phyloP scores from a whole-genome alignment of 257 asterid genomes.

The Echium plantagineum region DNA sequence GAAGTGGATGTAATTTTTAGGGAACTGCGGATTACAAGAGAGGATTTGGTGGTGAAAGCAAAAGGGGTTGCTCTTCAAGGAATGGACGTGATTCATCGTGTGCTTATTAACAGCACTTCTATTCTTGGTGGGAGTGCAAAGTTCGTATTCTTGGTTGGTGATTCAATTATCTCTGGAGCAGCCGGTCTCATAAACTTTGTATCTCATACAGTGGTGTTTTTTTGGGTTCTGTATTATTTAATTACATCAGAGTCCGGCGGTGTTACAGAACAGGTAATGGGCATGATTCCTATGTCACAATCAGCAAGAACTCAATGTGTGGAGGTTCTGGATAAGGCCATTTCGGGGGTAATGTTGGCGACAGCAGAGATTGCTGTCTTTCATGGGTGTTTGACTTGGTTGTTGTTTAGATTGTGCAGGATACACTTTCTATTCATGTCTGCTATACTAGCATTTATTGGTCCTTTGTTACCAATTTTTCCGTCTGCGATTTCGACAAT shows the following conservation, averaged over 20 bases:
- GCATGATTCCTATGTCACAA: constrained; percentile 70
- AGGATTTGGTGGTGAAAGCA: constrained; percentile 78
- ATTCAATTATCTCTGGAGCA: constrained; percentile 85
- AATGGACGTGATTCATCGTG: constrained; percentile 60
- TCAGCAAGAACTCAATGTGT: constrained; percentile 66
- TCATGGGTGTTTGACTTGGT: constrained; percentile 97
- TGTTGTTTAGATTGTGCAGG: constrained; percentile 58
- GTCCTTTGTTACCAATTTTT: constrained; percentile 71
- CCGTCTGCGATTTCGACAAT: constrained; percentile 71
- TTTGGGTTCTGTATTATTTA: constrained; percentile 79
- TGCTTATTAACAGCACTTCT: constrained; percentile 55
- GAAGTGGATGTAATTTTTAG: constrained; percentile 59
- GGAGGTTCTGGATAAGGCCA: constrained; percentile 77
- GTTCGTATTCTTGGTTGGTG: constrained; percentile 44
- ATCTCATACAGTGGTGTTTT: constrained; percentile 78
- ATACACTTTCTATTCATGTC: constrained; percentile 84
- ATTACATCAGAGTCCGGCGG: constrained; percentile 95
- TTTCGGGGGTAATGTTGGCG: constrained; percentile 79
- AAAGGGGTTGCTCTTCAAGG: constrained; percentile 87
- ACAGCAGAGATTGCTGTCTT: constrained; percentile 80
- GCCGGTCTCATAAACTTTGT: constrained; percentile 67
- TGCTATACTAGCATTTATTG: constrained; percentile 67
- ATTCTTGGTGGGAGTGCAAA: constrained; percentile 72
- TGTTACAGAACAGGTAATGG: constrained; percentile 86
- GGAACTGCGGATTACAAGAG: constrained; percentile 59